These are phyloP conservation scores for Blastocystis sp. DNA, from an alignment of 352 stramenopile species.

Conservation along the genomic window DNA sequence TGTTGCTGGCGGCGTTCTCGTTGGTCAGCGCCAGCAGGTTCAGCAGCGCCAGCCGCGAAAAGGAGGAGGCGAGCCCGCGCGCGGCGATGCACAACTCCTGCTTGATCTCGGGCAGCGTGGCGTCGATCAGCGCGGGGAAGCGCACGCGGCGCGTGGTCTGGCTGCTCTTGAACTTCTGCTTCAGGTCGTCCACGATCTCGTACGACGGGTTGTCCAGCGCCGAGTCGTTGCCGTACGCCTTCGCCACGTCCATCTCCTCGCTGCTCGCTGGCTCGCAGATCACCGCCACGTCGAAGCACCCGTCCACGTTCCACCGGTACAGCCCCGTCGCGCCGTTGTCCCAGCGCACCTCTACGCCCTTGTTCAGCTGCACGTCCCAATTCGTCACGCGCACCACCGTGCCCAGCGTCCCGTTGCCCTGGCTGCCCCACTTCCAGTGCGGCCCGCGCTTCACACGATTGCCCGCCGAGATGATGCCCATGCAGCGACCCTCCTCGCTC, in stretches of 20 bases:
- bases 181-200: constrained; percentile 62
- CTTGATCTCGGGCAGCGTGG: constrained; percentile 28
- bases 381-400: constrained; percentile 5
- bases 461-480: constrained; percentile 42
- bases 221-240: constrained; percentile 37
- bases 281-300: constrained; percentile 51
- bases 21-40: constrained; percentile 28
- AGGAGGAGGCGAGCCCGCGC: neutral
- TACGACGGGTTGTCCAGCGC: constrained; percentile 61
- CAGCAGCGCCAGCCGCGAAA: constrained; percentile 43
- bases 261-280: constrained; percentile 10
- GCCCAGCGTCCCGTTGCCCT: constrained; percentile 9
- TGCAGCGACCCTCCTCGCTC: constrained; percentile 1
- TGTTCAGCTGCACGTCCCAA: constrained; percentile 48
- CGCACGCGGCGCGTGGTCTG: constrained; percentile 25
- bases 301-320: constrained; percentile 65
- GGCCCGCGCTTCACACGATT: constrained; percentile 53
- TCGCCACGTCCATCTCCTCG: neutral
- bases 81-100: constrained; percentile 34
- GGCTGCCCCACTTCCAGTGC: constrained; percentile 62
- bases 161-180: constrained; percentile 23
- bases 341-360: constrained; percentile 46
- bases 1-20: constrained; percentile 4
- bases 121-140: constrained; percentile 28
- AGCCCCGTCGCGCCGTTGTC: constrained; percentile 1